A percentile compares a stretch with the other conserved stretches of the same genome.
phyloP scores from a whole-genome alignment of 2,329 filamentous ascomycete genomes.

The Colletotrichum trifolii region DNA sequence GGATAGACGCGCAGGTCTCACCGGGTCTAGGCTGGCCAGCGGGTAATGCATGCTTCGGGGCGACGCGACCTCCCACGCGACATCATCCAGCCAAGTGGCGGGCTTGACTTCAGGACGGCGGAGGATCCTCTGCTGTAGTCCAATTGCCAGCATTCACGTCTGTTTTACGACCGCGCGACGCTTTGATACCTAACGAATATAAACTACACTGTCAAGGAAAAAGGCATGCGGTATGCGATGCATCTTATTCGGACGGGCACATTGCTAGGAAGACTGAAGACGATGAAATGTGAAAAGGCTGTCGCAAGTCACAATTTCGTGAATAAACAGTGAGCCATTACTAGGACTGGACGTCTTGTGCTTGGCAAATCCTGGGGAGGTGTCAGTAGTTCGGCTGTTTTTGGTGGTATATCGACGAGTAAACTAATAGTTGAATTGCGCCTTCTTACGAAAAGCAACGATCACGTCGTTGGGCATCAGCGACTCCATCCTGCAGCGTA shows the following conservation, averaged over 20 bases:
- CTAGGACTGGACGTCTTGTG: no score
- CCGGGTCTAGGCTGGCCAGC: constrained; percentile 21
- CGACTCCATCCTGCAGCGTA: no score
- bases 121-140: constrained; percentile 15
- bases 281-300: constrained; percentile 24
- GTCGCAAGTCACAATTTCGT: no score
- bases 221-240: constrained; percentile 19
- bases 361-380: no score
- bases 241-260: constrained; percentile 24
- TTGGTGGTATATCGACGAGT: no score
- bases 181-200: constrained; percentile 32
- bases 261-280: constrained; percentile 30
- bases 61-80: constrained; percentile 12
- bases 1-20: constrained; percentile 20
- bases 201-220: constrained; percentile 23
- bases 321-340: no score
- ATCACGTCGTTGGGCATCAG: no score
- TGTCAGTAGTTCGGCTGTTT: no score
- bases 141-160: constrained; percentile 29
- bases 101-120: constrained; percentile 15
- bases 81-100: constrained; percentile 18
- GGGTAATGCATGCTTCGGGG: constrained; percentile 18
- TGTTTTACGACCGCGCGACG: constrained; percentile 26
- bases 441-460: no score
- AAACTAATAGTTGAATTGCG: no score